These are phyloP conservation scores for Fragaria iinumae DNA, from an alignment of 306 rosid species.

Conservation along the genomic window DNA sequence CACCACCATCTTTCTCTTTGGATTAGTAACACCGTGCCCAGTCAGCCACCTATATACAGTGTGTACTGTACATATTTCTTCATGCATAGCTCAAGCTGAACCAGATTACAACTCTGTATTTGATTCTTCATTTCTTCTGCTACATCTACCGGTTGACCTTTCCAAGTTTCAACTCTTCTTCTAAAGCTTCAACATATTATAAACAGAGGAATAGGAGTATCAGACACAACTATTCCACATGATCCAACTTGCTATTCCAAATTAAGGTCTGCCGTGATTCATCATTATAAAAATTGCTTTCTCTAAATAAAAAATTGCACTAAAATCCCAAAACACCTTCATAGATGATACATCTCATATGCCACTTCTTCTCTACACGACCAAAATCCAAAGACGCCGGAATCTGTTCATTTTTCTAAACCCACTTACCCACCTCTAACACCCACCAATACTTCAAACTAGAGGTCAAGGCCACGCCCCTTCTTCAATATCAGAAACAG, in stretches of 20 bases:
- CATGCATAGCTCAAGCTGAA: neutral
- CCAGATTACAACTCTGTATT: neutral
- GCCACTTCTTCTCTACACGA: neutral
- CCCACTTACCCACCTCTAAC: neutral
- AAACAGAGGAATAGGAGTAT: neutral
- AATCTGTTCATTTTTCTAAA: neutral
- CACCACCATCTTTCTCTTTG: neutral
- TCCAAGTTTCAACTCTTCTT: no score
- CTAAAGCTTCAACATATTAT: neutral
- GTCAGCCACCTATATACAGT: neutral
- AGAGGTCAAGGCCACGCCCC: neutral
- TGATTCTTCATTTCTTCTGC: neutral
- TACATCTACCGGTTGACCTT: neutral
- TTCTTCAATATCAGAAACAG: neutral
- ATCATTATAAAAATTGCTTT: neutral
- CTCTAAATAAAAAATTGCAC: neutral
- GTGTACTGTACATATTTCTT: no score
- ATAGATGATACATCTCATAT: neutral
- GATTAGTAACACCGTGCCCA: neutral
- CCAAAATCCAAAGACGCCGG: neutral
- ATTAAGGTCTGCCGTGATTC: neutral
- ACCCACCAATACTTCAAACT: conserved; percentile 4
- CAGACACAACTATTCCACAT: conserved; percentile 1
- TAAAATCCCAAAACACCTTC: neutral
- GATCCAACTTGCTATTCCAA: conserved; percentile 16